Conservation (phyloP, 2,329 filamentous ascomycete genomes). For the Zasmidium cellare region DNA sequence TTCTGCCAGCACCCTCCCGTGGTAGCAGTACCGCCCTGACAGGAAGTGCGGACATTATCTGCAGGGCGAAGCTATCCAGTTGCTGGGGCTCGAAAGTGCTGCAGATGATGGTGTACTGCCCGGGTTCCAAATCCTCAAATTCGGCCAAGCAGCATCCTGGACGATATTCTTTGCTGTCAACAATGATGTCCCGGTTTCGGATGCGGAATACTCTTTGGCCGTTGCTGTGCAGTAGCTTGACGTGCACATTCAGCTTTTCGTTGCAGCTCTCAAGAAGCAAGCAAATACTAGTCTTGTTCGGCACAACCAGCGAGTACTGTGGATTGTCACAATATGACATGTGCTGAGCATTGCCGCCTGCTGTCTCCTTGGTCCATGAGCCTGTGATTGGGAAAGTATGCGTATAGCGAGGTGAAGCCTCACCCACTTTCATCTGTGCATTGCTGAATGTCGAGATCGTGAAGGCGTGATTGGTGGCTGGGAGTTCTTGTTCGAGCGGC, state of each 20-base stretch:
- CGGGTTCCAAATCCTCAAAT: slow-evolving; percentile 60
- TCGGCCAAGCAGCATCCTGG: slow-evolving; percentile 74
- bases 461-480: slow-evolving; percentile 74
- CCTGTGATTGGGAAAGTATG: slow-evolving; percentile 61
- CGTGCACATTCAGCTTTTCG: slow-evolving; percentile 72
- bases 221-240: slow-evolving; percentile 78
- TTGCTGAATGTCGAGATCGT: slow-evolving; percentile 81
- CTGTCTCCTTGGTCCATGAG: slow-evolving; percentile 75
- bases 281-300: slow-evolving; percentile 61
- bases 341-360: slow-evolving; percentile 80
- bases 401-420: slow-evolving; percentile 62
- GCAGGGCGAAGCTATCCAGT: slow-evolving; percentile 70
- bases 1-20: slow-evolving; percentile 71
- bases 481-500: slow-evolving; percentile 76
- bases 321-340: slow-evolving; percentile 81
- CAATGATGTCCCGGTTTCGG: slow-evolving; percentile 73
- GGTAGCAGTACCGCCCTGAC: slow-evolving; percentile 63
- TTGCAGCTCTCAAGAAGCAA: slow-evolving; percentile 71
- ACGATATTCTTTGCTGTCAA: slow-evolving; percentile 85
- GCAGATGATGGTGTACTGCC: slow-evolving; percentile 82
- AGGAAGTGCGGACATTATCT: slow-evolving; percentile 65
- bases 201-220: slow-evolving; percentile 71
- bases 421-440: slow-evolving; percentile 58
- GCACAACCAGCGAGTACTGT: slow-evolving; percentile 70
- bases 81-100: slow-evolving; percentile 87